Percentiles rank a stretch among this genome's conserved stretches.
These are phyloP conservation scores for Biancaea sappan DNA, from an alignment of 306 rosid species.

Conservation along the genomic window DNA sequence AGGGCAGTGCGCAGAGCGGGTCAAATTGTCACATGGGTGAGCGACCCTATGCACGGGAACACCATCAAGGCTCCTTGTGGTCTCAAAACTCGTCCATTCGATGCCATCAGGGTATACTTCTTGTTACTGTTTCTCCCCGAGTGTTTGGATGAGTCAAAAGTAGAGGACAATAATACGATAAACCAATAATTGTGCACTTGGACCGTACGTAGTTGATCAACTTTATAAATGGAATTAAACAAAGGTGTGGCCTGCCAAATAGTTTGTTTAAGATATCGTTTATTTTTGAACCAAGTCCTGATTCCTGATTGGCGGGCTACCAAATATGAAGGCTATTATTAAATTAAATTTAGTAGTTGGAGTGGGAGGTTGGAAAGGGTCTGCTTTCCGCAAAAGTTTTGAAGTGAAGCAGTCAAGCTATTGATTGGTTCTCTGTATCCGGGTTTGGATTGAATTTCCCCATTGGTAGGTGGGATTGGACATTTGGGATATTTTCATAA, in stretches of 20 bases:
- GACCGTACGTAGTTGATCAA: neutral
- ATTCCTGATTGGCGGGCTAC: constrained; percentile 5
- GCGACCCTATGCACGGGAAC: constrained; percentile 94
- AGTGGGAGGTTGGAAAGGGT: constrained; percentile 14
- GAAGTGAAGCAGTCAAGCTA: neutral
- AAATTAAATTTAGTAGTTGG: neutral
- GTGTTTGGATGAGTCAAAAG: neutral
- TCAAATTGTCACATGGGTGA: constrained; percentile 83
- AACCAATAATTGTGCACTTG: neutral
- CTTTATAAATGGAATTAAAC: neutral
- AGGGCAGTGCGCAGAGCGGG: constrained; percentile 77
- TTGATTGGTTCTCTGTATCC: too few species aligned
- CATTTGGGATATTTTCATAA: neutral
- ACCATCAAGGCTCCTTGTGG: constrained; percentile 88
- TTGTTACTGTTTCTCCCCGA: constrained; percentile 1
- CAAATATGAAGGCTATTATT: neutral
- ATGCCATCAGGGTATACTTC: constrained; percentile 65
- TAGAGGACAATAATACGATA: too few species aligned
- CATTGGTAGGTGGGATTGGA: constrained; percentile 5
- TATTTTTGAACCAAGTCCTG: neutral
- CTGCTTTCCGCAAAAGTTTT: neutral
- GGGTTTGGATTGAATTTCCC: constrained; percentile 12
- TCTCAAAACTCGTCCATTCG: constrained; percentile 89
- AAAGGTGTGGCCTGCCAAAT: constrained; percentile 5
- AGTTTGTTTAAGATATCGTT: constrained; percentile 4